Conservation (phyloP, 768 basidiomycete species). For the Lanmaoa pseudosensibilis region DNA sequence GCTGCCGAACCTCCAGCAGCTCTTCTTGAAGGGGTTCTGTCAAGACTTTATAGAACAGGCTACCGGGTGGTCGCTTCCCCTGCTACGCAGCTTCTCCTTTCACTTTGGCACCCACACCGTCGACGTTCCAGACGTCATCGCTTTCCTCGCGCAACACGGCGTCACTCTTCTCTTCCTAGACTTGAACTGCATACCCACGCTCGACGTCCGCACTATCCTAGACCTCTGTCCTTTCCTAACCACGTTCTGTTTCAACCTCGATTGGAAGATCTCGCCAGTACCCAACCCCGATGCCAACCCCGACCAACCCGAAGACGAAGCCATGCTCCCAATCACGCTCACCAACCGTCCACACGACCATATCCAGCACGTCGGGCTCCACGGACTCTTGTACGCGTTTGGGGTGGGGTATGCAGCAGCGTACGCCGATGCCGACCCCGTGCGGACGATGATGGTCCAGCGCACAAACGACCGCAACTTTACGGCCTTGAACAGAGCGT, state of each 20-base stretch:
- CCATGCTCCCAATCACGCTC: constrained; percentile 39
- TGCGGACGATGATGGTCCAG: constrained; percentile 45
- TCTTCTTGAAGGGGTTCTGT: constrained; percentile 59
- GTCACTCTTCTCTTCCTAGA: constrained; percentile 61
- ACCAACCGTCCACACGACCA: constrained; percentile 54
- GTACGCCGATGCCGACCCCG: constrained; percentile 41
- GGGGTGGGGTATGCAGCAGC: constrained; percentile 56
- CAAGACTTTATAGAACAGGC: constrained; percentile 72
- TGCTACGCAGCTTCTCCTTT: constrained; percentile 57
- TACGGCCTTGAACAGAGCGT: constrained; percentile 44
- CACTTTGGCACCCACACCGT: constrained; percentile 39
- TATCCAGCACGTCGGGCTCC: constrained; percentile 63
- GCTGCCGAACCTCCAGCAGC: constrained; percentile 58
- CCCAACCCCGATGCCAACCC: constrained; percentile 12
- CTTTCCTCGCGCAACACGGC: constrained; percentile 64
- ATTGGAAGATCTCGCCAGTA: constrained; percentile 55
- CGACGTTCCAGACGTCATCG: constrained; percentile 57
- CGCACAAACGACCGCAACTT: constrained; percentile 70
- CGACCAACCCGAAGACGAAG: constrained; percentile 26
- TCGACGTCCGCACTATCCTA: constrained; percentile 60
- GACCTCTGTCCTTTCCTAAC: constrained; percentile 61
- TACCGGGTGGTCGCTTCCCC: constrained; percentile 62
- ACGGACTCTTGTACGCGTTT: constrained; percentile 69
- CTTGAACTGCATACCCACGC: constrained; percentile 53
- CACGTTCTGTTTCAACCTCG: constrained; percentile 71